These are phyloP conservation scores for Ceratocystis cacaofunesta DNA, from an alignment of 2,329 filamentous ascomycete genomes.

Conservation along the genomic window DNA sequence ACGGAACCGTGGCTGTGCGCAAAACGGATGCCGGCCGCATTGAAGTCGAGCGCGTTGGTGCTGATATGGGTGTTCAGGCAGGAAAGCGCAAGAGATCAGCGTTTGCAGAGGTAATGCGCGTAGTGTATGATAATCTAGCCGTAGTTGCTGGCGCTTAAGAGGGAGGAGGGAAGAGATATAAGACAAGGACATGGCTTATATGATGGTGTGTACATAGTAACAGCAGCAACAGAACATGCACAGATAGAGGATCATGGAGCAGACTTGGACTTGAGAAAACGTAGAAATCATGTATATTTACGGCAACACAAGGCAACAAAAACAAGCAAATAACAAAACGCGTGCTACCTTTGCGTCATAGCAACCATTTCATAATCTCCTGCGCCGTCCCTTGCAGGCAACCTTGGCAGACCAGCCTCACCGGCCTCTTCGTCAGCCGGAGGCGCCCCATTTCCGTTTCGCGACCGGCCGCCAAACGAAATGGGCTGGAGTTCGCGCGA, in stretches of 20 bases:
- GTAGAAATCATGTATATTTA: background rate
- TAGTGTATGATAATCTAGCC: conserved; percentile 86
- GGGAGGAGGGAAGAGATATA: too few relatives aligned
- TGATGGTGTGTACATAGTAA: background rate
- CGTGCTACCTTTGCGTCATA: conserved; percentile 26
- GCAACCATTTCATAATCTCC: conserved; percentile 54
- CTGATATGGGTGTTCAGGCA: conserved; percentile 21
- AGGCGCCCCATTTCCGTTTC: conserved; percentile 19
- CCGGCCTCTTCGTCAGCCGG: conserved; percentile 31
- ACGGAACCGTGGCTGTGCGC: conserved; percentile 72
- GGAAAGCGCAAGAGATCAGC: conserved; percentile 34
- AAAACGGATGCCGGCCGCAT: conserved; percentile 80
- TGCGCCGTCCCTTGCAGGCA: conserved; percentile 37
- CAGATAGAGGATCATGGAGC: background rate
- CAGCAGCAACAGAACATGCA: background rate
- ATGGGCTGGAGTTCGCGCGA: conserved; percentile 83
- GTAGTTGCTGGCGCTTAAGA: conserved; percentile 50
- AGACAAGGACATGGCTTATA: background rate
- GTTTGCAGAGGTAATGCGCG: conserved; percentile 75
- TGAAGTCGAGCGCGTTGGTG: conserved; percentile 66
- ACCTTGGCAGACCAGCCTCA: conserved; percentile 34
- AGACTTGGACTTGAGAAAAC: too few relatives aligned
- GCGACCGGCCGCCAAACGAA: conserved; percentile 54
- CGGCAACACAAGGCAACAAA: background rate
- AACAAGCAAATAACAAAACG: background rate